Percentiles rank a stretch among this genome's conserved stretches.
Conservation (phyloP, 2,329 filamentous ascomycete species). For the Penicillium sp. region DNA sequence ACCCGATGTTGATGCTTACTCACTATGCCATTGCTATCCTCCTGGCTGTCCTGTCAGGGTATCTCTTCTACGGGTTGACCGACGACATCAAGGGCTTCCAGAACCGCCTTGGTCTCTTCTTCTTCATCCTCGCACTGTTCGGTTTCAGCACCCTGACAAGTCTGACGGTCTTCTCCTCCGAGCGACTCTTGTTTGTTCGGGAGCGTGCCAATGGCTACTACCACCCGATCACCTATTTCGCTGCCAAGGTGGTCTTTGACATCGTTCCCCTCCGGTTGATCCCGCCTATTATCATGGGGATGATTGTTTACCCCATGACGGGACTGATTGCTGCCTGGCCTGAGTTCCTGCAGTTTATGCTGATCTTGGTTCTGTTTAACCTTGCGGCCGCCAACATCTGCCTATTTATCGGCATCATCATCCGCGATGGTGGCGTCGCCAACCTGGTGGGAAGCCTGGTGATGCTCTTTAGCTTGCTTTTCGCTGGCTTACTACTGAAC, state of each 20-base stretch:
- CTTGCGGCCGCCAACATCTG: slow-evolving; percentile 91
- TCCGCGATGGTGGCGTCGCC: slow-evolving; percentile 87
- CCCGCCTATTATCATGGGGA: slow-evolving; percentile 91
- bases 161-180: slow-evolving; percentile 88
- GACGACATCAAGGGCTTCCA: slow-evolving; percentile 98
- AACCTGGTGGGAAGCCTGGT: slow-evolving; percentile 92
- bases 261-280: slow-evolving; percentile 93
- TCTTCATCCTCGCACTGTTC: slow-evolving; percentile 93
- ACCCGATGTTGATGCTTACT: slow-evolving; percentile 97
- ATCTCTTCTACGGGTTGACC: slow-evolving; percentile 92
- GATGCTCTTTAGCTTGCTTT: slow-evolving; percentile 95
- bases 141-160: slow-evolving; percentile 96
- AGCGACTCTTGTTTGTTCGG: slow-evolving; percentile 86
- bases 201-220: slow-evolving; percentile 98
- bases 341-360: slow-evolving; percentile 88
- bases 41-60: slow-evolving; percentile 90
- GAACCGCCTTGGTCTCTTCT: slow-evolving; percentile 94
- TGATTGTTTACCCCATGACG: slow-evolving; percentile 98
- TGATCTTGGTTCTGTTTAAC: slow-evolving; percentile 94
- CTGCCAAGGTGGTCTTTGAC: slow-evolving; percentile 97
- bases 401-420: slow-evolving; percentile 93
- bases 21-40: slow-evolving; percentile 98
- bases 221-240: slow-evolving; percentile 88
- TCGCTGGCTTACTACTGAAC: slow-evolving; percentile 91
- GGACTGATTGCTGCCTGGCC: slow-evolving; percentile 79